These are phyloP conservation scores for Lactifluus rugatus DNA, from an alignment of 768 basidiomycete genomes.

Conservation along the genomic window DNA sequence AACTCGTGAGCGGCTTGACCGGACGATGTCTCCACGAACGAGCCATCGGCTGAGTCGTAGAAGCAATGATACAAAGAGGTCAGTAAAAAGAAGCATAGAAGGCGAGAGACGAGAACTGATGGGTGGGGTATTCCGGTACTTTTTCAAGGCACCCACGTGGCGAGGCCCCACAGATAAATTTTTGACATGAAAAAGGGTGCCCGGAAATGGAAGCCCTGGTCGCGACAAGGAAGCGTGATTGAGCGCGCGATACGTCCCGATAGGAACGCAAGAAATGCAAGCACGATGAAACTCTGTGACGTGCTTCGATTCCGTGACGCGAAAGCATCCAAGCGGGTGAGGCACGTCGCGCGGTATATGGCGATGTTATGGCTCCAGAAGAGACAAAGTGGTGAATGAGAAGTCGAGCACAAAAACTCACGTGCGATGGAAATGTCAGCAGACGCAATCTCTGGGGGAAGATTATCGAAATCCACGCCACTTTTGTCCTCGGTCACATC, in stretches of 20 bases:
- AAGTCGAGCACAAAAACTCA: conserved; percentile 21
- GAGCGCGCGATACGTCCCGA: background rate
- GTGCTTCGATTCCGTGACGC: background rate
- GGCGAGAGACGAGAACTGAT: conserved; percentile 1
- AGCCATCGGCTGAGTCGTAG: conserved; percentile 48
- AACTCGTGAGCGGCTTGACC: conserved; percentile 67
- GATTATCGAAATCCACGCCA: conserved; percentile 17
- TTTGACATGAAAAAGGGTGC: background rate
- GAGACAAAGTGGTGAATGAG: background rate
- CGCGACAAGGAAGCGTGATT: background rate
- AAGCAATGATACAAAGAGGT: conserved; percentile 1
- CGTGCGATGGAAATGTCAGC: conserved; percentile 28
- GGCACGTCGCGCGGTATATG: background rate
- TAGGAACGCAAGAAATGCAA: conserved; percentile 1
- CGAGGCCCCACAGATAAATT: background rate
- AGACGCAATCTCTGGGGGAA: conserved; percentile 26
- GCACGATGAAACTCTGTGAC: background rate
- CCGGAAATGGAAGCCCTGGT: conserved; percentile 3
- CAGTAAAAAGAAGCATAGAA: background rate
- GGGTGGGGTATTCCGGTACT: background rate
- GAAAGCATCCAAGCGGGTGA: background rate
- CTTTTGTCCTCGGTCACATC: conserved; percentile 13
- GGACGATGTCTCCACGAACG: conserved; percentile 72
- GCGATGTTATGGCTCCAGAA: background rate
- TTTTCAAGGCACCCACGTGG: conserved; percentile 10